These are phyloP conservation scores for Xylariaceae sp. DNA, from an alignment of 2,329 filamentous ascomycete species.

Conservation along the genomic window DNA sequence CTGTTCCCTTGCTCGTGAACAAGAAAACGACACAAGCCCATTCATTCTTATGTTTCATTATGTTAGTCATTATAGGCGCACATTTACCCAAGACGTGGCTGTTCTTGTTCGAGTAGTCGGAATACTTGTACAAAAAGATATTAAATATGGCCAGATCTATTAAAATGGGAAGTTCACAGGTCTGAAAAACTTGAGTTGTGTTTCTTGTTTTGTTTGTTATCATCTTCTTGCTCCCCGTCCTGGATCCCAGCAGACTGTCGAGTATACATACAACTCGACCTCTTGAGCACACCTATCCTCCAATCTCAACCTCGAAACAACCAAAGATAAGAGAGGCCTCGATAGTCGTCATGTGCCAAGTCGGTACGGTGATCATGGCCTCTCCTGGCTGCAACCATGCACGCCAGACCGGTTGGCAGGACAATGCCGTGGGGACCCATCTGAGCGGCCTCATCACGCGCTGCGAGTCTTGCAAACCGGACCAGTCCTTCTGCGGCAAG, in stretches of 20 bases:
- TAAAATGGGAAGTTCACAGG: too few relatives aligned
- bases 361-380: constrained; percentile 20
- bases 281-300: too few relatives aligned
- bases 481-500: constrained; percentile 16
- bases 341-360: constrained; percentile 19
- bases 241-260: too few relatives aligned
- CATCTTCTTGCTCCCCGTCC: too few relatives aligned
- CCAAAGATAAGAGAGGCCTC: background rate
- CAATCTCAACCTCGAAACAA: background rate
- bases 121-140: too few relatives aligned
- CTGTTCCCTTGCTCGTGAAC: too few relatives aligned
- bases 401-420: constrained; percentile 22
- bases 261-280: too few relatives aligned
- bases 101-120: background rate
- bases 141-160: too few relatives aligned
- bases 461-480: constrained; percentile 16
- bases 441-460: constrained; percentile 18
- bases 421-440: constrained; percentile 14
- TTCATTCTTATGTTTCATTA: background rate
- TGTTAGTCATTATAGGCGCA: background rate
- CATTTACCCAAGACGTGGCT: background rate
- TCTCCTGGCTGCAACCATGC: constrained; percentile 21
- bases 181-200: too few relatives aligned
- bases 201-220: too few relatives aligned
- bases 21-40: too few relatives aligned